Evolutionary conservation across 2,329 filamentous ascomycete species (phyloP).

Genomic region (Cladophialophora exuberans): DNA sequence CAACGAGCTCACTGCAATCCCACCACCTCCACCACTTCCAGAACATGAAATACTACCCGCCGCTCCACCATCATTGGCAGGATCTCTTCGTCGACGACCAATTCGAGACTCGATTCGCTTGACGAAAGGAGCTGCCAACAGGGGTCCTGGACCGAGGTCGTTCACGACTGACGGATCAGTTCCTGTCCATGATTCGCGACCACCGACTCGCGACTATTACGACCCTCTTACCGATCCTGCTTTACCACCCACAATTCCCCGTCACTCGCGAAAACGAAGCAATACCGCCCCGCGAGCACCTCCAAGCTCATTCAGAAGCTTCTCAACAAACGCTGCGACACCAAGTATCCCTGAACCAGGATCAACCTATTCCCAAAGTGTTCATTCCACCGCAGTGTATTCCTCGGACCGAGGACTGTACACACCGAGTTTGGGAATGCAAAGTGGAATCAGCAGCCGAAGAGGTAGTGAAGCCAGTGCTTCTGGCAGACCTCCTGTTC

Average conservation of each 20-base stretch:
- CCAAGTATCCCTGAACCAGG: conserved; percentile 28
- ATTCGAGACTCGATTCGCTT: conserved; percentile 90
- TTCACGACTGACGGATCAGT: conserved; percentile 40
- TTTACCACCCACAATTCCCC: conserved; percentile 57
- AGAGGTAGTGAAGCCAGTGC: conserved; percentile 58
- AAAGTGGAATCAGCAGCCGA: conserved; percentile 41
- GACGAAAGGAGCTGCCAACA: conserved; percentile 71
- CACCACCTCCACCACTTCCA: conserved; percentile 58
- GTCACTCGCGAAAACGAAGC: conserved; percentile 83
- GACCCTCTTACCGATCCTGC: conserved; percentile 47
- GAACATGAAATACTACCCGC: conserved; percentile 25
- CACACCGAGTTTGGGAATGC: conserved; percentile 44
- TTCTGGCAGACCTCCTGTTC: conserved; percentile 65
- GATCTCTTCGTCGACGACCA: conserved; percentile 56
- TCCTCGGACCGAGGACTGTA: conserved; percentile 30
- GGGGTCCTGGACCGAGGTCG: conserved; percentile 44
- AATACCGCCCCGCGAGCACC: conserved; percentile 78
- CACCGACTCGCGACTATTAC: conserved; percentile 29
- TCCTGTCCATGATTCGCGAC: conserved; percentile 35
- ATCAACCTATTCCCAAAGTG: conserved; percentile 30
- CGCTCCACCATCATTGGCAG: conserved; percentile 44
- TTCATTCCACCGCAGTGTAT: conserved; percentile 29
- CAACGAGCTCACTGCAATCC: conserved; percentile 69
- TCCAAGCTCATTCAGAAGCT: conserved; percentile 75
- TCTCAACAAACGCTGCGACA: conserved; percentile 58